A percentile compares a stretch with the other conserved stretches of the same genome.
Conservation (phyloP, 768 basidiomycete genomes). For the Pleurotus cornucopiae region DNA sequence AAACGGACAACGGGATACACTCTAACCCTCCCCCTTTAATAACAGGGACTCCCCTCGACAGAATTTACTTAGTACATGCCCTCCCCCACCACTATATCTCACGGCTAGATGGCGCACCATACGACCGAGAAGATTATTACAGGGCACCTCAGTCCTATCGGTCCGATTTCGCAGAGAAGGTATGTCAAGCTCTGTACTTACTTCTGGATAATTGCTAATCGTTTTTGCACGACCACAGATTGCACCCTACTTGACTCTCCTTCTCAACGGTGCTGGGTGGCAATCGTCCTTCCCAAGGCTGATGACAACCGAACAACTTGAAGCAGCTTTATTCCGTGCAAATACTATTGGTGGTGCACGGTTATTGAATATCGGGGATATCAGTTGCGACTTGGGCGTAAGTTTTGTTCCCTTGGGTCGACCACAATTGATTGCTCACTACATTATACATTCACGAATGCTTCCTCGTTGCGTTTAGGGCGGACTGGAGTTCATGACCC, state of each 20-base stretch:
- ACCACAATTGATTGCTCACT: not conserved
- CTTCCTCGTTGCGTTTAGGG: slow-evolving; percentile 40
- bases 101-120: slow-evolving; percentile 49
- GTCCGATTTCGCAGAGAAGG: slow-evolving; percentile 68
- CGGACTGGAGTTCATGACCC: slow-evolving; percentile 77
- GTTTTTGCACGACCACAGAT: slow-evolving; percentile 40
- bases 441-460: not conserved
- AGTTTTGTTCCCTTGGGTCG: slow-evolving; percentile 10
- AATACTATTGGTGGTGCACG: slow-evolving; percentile 47
- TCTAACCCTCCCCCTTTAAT: no score
- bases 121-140: slow-evolving; percentile 71
- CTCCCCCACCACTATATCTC: slow-evolving; percentile 67
- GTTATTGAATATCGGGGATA: slow-evolving; percentile 76
- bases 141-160: slow-evolving; percentile 58
- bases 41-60: no score
- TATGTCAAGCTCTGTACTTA: slow-evolving; percentile 19
- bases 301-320: slow-evolving; percentile 65
- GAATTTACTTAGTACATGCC: slow-evolving; percentile 75
- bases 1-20: no score
- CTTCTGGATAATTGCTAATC: not conserved
- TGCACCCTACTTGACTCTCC: slow-evolving; percentile 79
- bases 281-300: slow-evolving; percentile 71
- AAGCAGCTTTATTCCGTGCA: slow-evolving; percentile 43
- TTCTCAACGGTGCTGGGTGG: slow-evolving; percentile 90
- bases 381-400: slow-evolving; percentile 85